These are phyloP conservation scores for Amanita pseudoporphyria DNA, from an alignment of 768 basidiomycete species.

Conservation along the genomic window DNA sequence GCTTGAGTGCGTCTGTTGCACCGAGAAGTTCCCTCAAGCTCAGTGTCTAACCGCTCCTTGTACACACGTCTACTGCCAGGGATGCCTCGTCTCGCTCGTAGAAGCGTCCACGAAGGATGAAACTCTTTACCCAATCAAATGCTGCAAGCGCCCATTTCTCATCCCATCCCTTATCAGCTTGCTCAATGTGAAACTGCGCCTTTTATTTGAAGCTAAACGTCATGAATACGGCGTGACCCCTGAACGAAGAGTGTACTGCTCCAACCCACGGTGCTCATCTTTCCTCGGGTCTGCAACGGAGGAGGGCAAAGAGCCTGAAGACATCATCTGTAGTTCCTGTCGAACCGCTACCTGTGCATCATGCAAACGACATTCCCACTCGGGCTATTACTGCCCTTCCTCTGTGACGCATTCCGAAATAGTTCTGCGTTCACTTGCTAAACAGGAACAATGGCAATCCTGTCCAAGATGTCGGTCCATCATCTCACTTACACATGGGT, in stretches of 20 bases:
- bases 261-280: constrained; percentile 11
- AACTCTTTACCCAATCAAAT: constrained; percentile 14
- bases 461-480: constrained; percentile 52
- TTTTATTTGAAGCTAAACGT: constrained; percentile 10
- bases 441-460: constrained; percentile 43
- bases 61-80: constrained; percentile 13
- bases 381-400: constrained; percentile 18
- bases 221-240: constrained; percentile 13
- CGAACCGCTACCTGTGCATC: background rate
- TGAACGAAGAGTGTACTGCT: constrained; percentile 13
- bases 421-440: constrained; percentile 32
- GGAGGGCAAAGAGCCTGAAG: background rate
- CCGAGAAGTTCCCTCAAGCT: constrained; percentile 6
- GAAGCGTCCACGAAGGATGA: constrained; percentile 14
- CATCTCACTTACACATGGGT: constrained; percentile 46
- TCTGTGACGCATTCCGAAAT: constrained; percentile 18
- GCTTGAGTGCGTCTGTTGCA: constrained; percentile 13
- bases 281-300: background rate
- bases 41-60: constrained; percentile 9
- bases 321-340: background rate
- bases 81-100: constrained; percentile 13
- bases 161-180: background rate
- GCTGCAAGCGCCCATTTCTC: constrained; percentile 13
- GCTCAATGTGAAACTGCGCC: constrained; percentile 6
- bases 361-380: constrained; percentile 43